Conservation (phyloP, 495 filamentous ascomycete genomes). For the Ramalina intermedia region DNA sequence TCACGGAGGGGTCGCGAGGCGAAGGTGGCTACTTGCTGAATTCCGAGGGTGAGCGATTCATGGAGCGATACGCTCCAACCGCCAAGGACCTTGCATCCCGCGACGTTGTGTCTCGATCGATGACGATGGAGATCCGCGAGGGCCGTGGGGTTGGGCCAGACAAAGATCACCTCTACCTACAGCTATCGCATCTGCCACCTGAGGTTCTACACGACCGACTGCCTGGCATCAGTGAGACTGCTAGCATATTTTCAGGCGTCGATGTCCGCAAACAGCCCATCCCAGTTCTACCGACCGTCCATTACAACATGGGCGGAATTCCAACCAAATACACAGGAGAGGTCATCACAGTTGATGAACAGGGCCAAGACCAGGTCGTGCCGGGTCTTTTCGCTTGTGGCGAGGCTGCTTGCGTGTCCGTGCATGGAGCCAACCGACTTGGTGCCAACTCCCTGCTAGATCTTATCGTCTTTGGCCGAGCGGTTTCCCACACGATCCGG, state of each 20-base stretch:
- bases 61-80: slow-evolving; percentile 95
- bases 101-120: slow-evolving; percentile 90
- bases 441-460: slow-evolving; percentile 97
- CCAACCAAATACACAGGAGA: slow-evolving; percentile 95
- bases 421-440: slow-evolving; percentile 93
- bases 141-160: slow-evolving; percentile 90
- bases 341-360: slow-evolving; percentile 70
- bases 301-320: slow-evolving; percentile 99
- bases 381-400: slow-evolving; percentile 92
- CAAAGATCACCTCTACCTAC: slow-evolving; percentile 95
- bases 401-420: slow-evolving; percentile 93
- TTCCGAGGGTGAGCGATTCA: slow-evolving; percentile 93
- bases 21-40: slow-evolving; percentile 97
- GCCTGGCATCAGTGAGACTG: slow-evolving; percentile 95
- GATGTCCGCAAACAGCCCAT: slow-evolving; percentile 95
- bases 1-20: slow-evolving; percentile 94
- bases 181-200: slow-evolving; percentile 82
- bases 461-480: slow-evolving; percentile 91
- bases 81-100: slow-evolving; percentile 90
- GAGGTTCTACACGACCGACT: slow-evolving; percentile 91
- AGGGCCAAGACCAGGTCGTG: slow-evolving; percentile 81
- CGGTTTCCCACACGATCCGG: slow-evolving; percentile 87
- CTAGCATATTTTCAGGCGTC: slow-evolving; percentile 89
- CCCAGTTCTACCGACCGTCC: slow-evolving; percentile 89
- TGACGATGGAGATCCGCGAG: slow-evolving; percentile 95